Conservation (phyloP, 164 flowering plant genomes). For the Hamamelis virginiana region DNA sequence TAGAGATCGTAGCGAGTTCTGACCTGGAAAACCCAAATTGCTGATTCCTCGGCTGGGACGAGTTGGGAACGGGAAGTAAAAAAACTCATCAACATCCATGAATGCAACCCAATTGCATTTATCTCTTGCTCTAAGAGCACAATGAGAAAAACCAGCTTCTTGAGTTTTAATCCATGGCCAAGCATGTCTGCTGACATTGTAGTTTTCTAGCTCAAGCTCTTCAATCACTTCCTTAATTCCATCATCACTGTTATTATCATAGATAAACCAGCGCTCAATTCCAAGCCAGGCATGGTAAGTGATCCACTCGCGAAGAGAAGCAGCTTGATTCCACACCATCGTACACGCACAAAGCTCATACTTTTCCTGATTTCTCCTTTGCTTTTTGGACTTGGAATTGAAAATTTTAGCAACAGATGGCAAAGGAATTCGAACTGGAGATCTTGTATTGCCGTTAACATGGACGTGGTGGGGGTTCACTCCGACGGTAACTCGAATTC, state of each 20-base stretch:
- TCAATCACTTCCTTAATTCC: slow-evolving; percentile 42
- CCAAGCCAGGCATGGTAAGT: slow-evolving; percentile 84
- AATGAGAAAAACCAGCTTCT: slow-evolving; percentile 93
- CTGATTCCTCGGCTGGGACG: slow-evolving; percentile 8
- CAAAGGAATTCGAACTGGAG: slow-evolving; percentile 20
- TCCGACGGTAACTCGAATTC: slow-evolving; percentile 53
- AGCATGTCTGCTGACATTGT: slow-evolving; percentile 63
- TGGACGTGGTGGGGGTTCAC: slow-evolving; percentile 23
- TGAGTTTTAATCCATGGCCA: slow-evolving; percentile 98
- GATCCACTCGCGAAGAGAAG: slow-evolving; percentile 69
- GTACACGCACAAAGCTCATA: slow-evolving; percentile 85
- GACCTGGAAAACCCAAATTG: slow-evolving; percentile 30
- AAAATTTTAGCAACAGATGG: slow-evolving; percentile 77
- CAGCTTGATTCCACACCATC: slow-evolving; percentile 90
- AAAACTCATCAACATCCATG: slow-evolving; percentile 91
- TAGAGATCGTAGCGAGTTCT: slow-evolving; percentile 38
- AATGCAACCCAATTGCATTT: slow-evolving; percentile 85
- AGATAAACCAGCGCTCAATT: slow-evolving; percentile 80
- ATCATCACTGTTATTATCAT: slow-evolving; percentile 89
- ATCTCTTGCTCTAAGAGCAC: slow-evolving; percentile 58
- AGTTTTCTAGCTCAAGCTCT: slow-evolving; percentile 43
- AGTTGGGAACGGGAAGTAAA: slow-evolving; percentile 54
- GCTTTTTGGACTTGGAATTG: slow-evolving; percentile 4
- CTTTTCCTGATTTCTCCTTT: slow-evolving; percentile 21
- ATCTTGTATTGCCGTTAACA: not conserved